A percentile compares a stretch with the other conserved stretches of the same genome.
Conservation (phyloP, 768 basidiomycete genomes). For the Trametes meyenii region DNA sequence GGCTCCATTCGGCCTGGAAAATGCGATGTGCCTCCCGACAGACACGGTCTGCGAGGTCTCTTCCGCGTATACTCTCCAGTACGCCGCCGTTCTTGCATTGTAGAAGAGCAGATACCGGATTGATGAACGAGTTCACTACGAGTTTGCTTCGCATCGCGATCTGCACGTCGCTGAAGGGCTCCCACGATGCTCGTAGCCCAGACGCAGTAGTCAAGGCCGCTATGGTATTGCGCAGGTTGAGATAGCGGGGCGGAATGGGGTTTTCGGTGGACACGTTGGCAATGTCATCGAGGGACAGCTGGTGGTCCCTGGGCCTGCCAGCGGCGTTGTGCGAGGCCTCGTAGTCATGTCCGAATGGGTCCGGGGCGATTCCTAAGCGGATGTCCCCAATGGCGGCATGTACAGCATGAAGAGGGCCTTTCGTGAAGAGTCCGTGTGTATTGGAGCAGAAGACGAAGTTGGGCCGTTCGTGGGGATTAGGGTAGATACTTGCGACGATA, state of each 20-base stretch:
- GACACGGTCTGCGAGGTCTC: conserved; percentile 52
- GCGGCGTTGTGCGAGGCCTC: conserved; percentile 46
- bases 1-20: conserved; percentile 55
- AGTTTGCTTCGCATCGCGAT: conserved; percentile 76
- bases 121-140: conserved; percentile 79
- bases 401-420: conserved; percentile 54
- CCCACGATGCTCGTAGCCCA: conserved; percentile 63
- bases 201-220: conserved; percentile 60
- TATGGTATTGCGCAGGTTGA: conserved; percentile 68
- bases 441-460: conserved; percentile 85
- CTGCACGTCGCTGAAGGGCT: conserved; percentile 66
- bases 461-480: conserved; percentile 71
- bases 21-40: conserved; percentile 71
- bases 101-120: conserved; percentile 83
- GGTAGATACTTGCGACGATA: conserved; percentile 68
- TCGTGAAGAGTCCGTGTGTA: conserved; percentile 75
- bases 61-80: conserved; percentile 47
- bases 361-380: conserved; percentile 80
- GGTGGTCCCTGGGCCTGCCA: conserved; percentile 41
- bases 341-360: conserved; percentile 61
- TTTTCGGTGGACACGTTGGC: conserved; percentile 32
- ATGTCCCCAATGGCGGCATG: conserved; percentile 74
- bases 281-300: conserved; percentile 58
- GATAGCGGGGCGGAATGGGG: conserved; percentile 48
- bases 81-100: conserved; percentile 81